These are phyloP conservation scores for Aspergillus diversus DNA, from an alignment of 495 filamentous ascomycete species.

Conservation along the genomic window DNA sequence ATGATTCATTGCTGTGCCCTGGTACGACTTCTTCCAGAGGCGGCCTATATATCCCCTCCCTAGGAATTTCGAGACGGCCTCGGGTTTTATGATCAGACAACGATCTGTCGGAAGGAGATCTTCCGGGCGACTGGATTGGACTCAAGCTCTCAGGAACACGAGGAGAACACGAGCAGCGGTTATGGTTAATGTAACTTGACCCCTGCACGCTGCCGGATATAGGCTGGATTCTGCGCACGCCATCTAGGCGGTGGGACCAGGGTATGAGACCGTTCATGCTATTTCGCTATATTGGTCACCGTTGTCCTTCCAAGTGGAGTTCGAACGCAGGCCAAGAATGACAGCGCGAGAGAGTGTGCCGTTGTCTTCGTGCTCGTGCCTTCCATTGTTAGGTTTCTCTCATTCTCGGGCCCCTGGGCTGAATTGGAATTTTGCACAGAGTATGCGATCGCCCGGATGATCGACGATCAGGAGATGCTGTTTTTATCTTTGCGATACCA, in stretches of 20 bases:
- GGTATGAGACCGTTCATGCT: background rate
- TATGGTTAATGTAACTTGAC: background rate
- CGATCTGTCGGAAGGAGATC: background rate
- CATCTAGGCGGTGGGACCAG: background rate
- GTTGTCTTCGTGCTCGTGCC: background rate
- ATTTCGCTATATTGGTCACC: too few species aligned
- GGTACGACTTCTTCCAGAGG: background rate
- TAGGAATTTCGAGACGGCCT: background rate
- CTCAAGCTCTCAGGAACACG: background rate
- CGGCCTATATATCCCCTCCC: background rate
- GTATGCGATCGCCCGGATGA: background rate
- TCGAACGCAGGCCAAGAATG: background rate
- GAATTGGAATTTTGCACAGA: background rate
- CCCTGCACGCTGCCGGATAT: background rate
- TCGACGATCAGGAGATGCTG: background rate
- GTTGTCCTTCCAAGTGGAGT: background rate
- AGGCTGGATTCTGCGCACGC: conserved; percentile 1
- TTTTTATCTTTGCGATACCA: background rate
- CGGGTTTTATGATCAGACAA: background rate
- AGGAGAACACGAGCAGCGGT: background rate
- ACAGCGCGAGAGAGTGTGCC: background rate
- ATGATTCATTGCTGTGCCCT: background rate
- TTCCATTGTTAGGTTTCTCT: background rate
- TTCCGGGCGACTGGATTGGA: background rate
- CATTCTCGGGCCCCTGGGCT: background rate